A percentile compares a stretch with the other conserved stretches of the same genome.
phyloP scores from a whole-genome alignment of 2,329 filamentous ascomycete genomes.

The Elsinoe arachidis region DNA sequence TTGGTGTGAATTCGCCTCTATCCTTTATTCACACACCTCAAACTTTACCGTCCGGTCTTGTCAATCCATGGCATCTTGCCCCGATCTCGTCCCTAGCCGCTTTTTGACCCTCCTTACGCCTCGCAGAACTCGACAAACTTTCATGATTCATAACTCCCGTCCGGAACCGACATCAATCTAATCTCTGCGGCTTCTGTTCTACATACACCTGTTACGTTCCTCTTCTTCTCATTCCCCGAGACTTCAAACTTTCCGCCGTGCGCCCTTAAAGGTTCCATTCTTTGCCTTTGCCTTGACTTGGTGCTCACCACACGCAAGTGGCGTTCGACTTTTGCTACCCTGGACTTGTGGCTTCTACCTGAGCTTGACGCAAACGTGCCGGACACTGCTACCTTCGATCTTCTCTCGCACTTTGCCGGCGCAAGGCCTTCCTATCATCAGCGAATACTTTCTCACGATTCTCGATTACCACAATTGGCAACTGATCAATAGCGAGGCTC shows the following conservation, averaged over 20 bases:
- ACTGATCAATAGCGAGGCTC: neutral
- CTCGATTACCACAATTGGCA: neutral
- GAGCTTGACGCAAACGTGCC: neutral
- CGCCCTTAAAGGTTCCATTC: neutral
- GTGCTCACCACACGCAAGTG: slow-evolving; percentile 1
- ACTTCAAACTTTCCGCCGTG: neutral
- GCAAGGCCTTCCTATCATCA: neutral
- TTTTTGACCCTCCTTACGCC: slow-evolving; percentile 2
- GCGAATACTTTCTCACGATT: neutral
- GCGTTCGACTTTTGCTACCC: neutral
- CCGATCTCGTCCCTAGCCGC: slow-evolving; percentile 9
- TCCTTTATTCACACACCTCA: slow-evolving; percentile 1
- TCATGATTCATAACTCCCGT: slow-evolving; percentile 1
- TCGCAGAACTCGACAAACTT: neutral
- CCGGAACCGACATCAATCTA: slow-evolving; percentile 5
- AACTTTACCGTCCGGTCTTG: slow-evolving; percentile 9
- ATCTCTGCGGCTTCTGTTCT: neutral
- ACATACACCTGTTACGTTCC: neutral
- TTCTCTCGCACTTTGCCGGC: neutral
- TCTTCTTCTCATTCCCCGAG: neutral
- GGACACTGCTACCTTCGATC: slow-evolving; percentile 4
- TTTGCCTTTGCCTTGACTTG: neutral
- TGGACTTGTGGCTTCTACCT: neutral
- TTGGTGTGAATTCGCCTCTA: slow-evolving; percentile 2
- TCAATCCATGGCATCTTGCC: slow-evolving; percentile 8